Evolutionary conservation across 2,329 filamentous ascomycete species (phyloP).

Genomic region (Fusarium fujikuroi): DNA sequence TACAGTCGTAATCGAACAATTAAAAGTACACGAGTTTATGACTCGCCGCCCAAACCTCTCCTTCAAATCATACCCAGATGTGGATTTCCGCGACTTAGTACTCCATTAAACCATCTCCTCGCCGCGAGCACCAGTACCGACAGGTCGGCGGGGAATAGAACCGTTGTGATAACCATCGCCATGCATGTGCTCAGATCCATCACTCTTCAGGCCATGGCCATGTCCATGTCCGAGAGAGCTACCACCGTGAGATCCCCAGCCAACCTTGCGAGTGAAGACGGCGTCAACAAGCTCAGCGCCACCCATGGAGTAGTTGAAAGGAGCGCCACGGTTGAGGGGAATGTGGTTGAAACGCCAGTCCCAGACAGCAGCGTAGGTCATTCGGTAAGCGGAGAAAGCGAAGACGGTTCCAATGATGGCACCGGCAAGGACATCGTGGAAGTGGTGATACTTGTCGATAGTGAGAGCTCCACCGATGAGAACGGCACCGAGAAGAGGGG

Average conservation of each 20-base stretch:
- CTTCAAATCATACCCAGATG: too few relatives aligned
- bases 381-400: constrained; percentile 73
- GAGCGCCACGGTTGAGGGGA: constrained; percentile 67
- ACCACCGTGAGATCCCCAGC: constrained; percentile 61
- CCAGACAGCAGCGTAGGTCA: constrained; percentile 75
- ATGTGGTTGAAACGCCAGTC: constrained; percentile 75
- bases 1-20: constrained; percentile 1
- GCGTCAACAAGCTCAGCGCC: constrained; percentile 62
- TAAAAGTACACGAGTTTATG: neutral
- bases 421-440: constrained; percentile 78
- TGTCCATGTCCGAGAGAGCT: constrained; percentile 12
- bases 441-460: constrained; percentile 80
- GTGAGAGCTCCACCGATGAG: constrained; percentile 76
- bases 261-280: constrained; percentile 68
- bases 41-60: neutral
- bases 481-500: constrained; percentile 73
- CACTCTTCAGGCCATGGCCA: constrained; percentile 20
- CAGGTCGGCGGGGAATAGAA: constrained; percentile 36
- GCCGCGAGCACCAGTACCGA: constrained; percentile 6
- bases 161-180: constrained; percentile 11
- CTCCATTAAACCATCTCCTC: constrained; percentile 31
- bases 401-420: constrained; percentile 72
- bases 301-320: constrained; percentile 62
- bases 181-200: constrained; percentile 29
- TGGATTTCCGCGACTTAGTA: neutral